These are phyloP conservation scores for Gloeostereum incarnatum DNA, from an alignment of 768 basidiomycete genomes.

Conservation along the genomic window DNA sequence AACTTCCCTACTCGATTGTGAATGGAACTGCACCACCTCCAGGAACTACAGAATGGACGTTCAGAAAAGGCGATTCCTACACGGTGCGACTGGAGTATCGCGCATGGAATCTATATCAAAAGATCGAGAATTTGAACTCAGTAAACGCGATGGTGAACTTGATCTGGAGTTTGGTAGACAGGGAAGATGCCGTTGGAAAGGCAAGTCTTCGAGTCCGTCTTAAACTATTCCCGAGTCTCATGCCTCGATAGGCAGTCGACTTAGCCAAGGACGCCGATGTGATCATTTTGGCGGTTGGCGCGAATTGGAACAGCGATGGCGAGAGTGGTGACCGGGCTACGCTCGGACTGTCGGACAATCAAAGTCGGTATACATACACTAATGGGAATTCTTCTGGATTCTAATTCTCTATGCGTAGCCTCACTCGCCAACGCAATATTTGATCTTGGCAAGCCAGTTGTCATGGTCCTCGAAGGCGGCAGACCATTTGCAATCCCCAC, in stretches of 20 bases:
- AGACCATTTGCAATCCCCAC: conserved; percentile 16
- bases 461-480: conserved; percentile 15
- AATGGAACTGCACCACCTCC: conserved; percentile 13
- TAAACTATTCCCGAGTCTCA: background rate
- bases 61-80: conserved; percentile 11
- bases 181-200: conserved; percentile 9
- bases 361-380: conserved; percentile 8
- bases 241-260: conserved; percentile 13
- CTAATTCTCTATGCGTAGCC: conserved; percentile 6
- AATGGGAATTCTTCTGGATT: background rate
- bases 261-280: conserved; percentile 14
- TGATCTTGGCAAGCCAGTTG: conserved; percentile 13
- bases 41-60: conserved; percentile 11
- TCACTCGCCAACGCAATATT: conserved; percentile 15
- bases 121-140: conserved; percentile 14
- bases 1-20: conserved; percentile 5
- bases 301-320: conserved; percentile 18
- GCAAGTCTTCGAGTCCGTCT: conserved; percentile 1
- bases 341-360: conserved; percentile 14
- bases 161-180: conserved; percentile 16
- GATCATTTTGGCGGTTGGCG: conserved; percentile 15
- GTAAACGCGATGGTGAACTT: conserved; percentile 15
- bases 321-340: conserved; percentile 16
- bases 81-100: conserved; percentile 13
- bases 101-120: conserved; percentile 13